A percentile compares a stretch with the other conserved stretches of the same genome.
phyloP scores from a whole-genome alignment of 192 early-diverging fungal genomes.

The Thoreauomyces humboldtii region DNA sequence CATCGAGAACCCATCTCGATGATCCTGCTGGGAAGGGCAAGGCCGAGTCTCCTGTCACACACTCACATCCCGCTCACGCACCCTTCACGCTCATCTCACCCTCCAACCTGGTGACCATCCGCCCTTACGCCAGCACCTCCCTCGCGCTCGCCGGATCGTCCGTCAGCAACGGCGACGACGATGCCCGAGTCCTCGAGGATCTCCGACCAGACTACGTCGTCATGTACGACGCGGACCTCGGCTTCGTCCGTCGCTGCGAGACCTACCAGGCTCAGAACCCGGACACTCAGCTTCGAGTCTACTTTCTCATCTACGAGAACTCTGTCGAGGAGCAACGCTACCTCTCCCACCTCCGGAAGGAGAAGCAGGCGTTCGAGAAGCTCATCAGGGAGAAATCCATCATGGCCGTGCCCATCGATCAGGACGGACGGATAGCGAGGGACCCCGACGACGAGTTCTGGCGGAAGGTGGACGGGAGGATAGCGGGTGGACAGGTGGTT shows the following conservation, averaged over 20 bases:
- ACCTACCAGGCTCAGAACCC: slow-evolving; percentile 63
- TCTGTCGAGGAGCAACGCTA: slow-evolving; percentile 94
- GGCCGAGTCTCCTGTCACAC: no score
- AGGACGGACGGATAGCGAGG: slow-evolving; percentile 46
- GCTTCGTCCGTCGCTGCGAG: slow-evolving; percentile 86
- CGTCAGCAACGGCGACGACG: slow-evolving; percentile 50
- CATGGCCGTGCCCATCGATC: slow-evolving; percentile 76
- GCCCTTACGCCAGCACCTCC: slow-evolving; percentile 38
- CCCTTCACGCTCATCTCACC: background rate
- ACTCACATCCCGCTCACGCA: no score
- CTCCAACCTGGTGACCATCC: slow-evolving; percentile 29
- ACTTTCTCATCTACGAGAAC: slow-evolving; percentile 92
- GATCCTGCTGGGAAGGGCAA: no score
- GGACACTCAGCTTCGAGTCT: slow-evolving; percentile 64
- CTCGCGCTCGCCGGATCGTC: slow-evolving; percentile 26
- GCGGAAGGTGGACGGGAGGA: slow-evolving; percentile 55
- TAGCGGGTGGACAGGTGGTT: slow-evolving; percentile 58
- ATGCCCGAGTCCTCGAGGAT: slow-evolving; percentile 62
- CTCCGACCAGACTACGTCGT: slow-evolving; percentile 77
- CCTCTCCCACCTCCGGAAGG: slow-evolving; percentile 75
- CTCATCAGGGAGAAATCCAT: slow-evolving; percentile 81
- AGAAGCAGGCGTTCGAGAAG: slow-evolving; percentile 92
- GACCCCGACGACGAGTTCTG: slow-evolving; percentile 52
- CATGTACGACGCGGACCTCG: slow-evolving; percentile 87
- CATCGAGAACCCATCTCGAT: background rate